Evolutionary conservation across 371 early-diverging fungal genomes (phyloP).

Genomic region (Actinomortierella wolfii): DNA sequence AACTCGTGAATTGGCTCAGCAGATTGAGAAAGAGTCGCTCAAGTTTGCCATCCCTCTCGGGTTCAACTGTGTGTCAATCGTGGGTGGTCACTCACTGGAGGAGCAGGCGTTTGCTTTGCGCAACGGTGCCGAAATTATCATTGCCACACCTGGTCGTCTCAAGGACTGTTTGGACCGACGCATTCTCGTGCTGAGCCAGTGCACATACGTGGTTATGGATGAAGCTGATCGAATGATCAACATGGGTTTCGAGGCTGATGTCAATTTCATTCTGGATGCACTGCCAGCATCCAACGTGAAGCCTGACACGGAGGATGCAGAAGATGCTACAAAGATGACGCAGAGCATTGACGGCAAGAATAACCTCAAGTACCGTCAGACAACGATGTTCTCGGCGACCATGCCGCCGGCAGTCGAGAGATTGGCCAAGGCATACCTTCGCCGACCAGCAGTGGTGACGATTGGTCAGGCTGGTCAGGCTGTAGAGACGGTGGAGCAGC

Average conservation of each 20-base stretch:
- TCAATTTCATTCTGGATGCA: conserved; percentile 92
- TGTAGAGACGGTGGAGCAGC: conserved; percentile 93
- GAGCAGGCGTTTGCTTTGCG: conserved; percentile 85
- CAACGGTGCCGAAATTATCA: conserved; percentile 91
- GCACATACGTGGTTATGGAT: conserved; percentile 95
- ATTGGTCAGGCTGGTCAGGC: conserved; percentile 98
- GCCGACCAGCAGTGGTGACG: conserved; percentile 94
- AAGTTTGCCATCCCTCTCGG: conserved; percentile 87
- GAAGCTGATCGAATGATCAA: conserved; percentile 99
- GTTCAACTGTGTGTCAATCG: conserved; percentile 86
- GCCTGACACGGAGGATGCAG: conserved; percentile 82
- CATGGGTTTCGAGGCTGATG: conserved; percentile 96
- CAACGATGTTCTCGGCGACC: conserved; percentile 99
- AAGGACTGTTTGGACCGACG: conserved; percentile 86
- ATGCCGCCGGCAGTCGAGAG: conserved; percentile 97
- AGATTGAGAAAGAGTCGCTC: conserved; percentile 88
- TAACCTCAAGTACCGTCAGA: conserved; percentile 85
- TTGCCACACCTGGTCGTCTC: conserved; percentile 98
- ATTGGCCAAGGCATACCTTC: conserved; percentile 90
- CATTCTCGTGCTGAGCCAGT: conserved; percentile 83
- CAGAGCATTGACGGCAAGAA: conserved; percentile 38
- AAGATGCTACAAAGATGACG: conserved; percentile 53
- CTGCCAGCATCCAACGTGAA: conserved; percentile 89
- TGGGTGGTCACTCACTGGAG: conserved; percentile 92
- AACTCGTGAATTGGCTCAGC: conserved; percentile 95